Evolutionary conservation across 2,329 filamentous ascomycete genomes (phyloP), one percentile per base, ranked within the genome.

Genomic region (Pestalotiopsis sp.): DNA sequence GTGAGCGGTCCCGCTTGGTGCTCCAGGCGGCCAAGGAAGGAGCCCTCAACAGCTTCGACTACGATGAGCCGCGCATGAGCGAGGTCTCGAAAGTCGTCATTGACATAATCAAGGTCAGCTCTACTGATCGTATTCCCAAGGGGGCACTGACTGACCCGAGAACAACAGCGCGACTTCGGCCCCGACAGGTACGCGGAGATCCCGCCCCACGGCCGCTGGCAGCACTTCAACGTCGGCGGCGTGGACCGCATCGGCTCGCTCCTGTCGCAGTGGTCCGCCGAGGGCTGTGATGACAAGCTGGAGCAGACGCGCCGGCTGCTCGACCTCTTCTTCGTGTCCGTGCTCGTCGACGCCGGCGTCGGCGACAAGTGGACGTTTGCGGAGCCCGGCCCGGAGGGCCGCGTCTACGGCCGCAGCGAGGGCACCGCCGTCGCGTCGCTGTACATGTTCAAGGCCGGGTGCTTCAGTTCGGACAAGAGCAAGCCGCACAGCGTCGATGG

Each of bases 381-480:
- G 0, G 85, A 87, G 72, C 79, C 82, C 0, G 94, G 97, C 77
- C 97, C 94, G 72, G 6, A 9, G 3, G 94, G 93, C 68, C 92
- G 91, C 71, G 80, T 92, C 56, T 98, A 95, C 81, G 87, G 90
- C 66, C 90, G 96, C 64, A 97, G 94, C 70, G 96, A 98, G 80
- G 95, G 95, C 9, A 86, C 98, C 67, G 95, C 95, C 9, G 90
- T 80, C 64, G 78, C 78, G 4, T 79, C 77, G 64, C 71, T 80
- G 60, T 90, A 93, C 73, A 93, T 93, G 91, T 93, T 93, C 83
- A 66, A 62, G 17, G 59, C 69, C 20, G 31, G 38, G 27, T 7
- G 4, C 17, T 45, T 13, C 3, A 13, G 9, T 12, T 27, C 23
- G 14, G 23, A 25, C 58, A 39, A 45, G 64, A 52, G 45, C 7